Evolutionary conservation across 2,329 filamentous ascomycete genomes (phyloP).

Genomic region (Venturia carpophila): DNA sequence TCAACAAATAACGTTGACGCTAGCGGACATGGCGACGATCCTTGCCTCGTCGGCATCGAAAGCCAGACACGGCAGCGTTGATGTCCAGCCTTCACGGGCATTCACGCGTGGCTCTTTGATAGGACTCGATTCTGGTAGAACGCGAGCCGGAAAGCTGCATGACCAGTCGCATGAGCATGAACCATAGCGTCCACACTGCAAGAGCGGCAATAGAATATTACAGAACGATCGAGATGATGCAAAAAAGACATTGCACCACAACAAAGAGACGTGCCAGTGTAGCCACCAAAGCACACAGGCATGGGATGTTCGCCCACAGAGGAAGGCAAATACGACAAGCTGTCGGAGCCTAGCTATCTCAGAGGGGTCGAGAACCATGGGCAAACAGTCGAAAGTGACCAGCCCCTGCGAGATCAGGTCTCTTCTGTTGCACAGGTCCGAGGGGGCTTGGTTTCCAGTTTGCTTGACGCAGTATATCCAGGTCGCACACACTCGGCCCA

Average conservation of each 20-base stretch:
- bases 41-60: not conserved
- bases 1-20: not conserved
- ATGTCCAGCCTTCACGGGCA: not conserved
- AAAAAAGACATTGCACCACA: not conserved
- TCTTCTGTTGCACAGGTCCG: not conserved
- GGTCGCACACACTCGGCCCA: not conserved
- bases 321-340: not conserved
- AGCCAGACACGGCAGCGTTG: not conserved
- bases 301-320: not conserved
- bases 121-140: not conserved
- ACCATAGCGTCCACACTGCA: not conserved
- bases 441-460: not conserved
- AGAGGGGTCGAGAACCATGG: not conserved
- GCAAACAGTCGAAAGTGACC: not conserved
- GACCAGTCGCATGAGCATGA: not conserved
- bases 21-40: not conserved
- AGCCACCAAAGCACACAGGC: not conserved
- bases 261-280: not conserved
- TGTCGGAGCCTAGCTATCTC: slow-evolving; percentile 7
- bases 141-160: not conserved
- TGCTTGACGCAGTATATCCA: not conserved
- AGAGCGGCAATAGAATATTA: not conserved
- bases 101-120: not conserved
- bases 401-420: too few relatives aligned
- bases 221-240: not conserved